Base-by-base conservation (phyloP, 2,329 filamentous ascomycete species). In the Diaporthe citri region DNA sequence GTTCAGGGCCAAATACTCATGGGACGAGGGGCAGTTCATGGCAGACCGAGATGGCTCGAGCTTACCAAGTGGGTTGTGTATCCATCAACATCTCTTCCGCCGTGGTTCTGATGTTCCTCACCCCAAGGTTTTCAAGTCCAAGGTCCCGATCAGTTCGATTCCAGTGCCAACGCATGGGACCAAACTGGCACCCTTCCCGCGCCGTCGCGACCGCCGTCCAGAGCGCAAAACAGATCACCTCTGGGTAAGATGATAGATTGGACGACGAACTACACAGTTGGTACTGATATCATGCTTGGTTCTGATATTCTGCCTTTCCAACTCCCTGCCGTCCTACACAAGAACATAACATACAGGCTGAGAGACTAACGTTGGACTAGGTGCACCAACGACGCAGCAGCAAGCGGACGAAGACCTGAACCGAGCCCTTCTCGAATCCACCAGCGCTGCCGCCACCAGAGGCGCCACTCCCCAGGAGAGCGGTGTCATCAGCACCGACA, bases 151-250 rank as follows among this genome's bases (percentile, higher is more conserved):
- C 69, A 76, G 25, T 56, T 66, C 28, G 69, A 72, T 4, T 20
- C 69, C 22, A 28, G 39, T 76, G 74, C 22, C 51, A 60, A 46
- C 69, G 72, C 56, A 7, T 76, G 75, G 75, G 62, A 46, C 31
- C 59, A 69, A 34, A 31, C 81, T 17, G 84, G 85, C 51, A 81
- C 82, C 60, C 86, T 87, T 74, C 84, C 84, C 39, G 87, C 88
- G 7, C 89, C 90, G 0, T 92, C 91, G 25, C 86, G 91, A 73
- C 91, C 91, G n/a, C 91, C 91, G 1, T 93, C 91, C 31, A 85
- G 90, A 81, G 85, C 88, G 59, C 89, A 88, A 75, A 88, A 88
- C 77, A 86, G 86, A 79, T 92, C 91, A 46, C 90, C 91, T 12
- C 80, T 91, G 75, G 85, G 87, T 80, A 88, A 84, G 78, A 83